A percentile compares a stretch with the other conserved stretches of the same genome.
phyloP scores from a whole-genome alignment of 2,329 filamentous ascomycete genomes.

The Penicillium sp. region DNA sequence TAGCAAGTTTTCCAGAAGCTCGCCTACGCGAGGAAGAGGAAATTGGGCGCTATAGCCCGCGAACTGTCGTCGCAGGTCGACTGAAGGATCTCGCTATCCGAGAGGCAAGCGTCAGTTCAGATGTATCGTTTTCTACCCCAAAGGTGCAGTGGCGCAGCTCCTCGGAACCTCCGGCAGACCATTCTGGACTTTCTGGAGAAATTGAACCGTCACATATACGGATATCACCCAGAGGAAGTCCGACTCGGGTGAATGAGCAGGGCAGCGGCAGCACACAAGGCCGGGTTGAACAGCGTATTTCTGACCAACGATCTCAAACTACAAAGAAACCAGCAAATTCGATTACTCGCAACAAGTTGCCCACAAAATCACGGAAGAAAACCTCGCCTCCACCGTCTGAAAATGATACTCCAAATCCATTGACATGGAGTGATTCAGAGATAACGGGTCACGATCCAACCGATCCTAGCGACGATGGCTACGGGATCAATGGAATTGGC shows the following conservation, averaged over 20 bases:
- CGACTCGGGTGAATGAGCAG: not conserved
- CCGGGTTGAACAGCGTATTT: not conserved
- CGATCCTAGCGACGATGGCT: constrained; percentile 59
- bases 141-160: constrained; percentile 6
- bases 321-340: not conserved
- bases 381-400: constrained; percentile 31
- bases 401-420: constrained; percentile 19
- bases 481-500: constrained; percentile 61
- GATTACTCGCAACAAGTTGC: constrained; percentile 22
- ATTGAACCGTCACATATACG: constrained; percentile 8
- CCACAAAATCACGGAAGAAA: constrained; percentile 23
- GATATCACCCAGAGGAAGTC: not conserved
- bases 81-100: constrained; percentile 39
- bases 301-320: not conserved
- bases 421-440: constrained; percentile 57
- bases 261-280: not conserved
- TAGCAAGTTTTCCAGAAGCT: constrained; percentile 27
- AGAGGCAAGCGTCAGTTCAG: constrained; percentile 13
- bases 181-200: not conserved
- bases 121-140: not conserved
- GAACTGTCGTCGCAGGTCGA: constrained; percentile 35
- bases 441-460: constrained; percentile 58
- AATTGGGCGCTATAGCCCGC: constrained; percentile 34
- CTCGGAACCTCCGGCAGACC: not conserved
- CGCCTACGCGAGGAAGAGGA: constrained; percentile 30